Base-by-base conservation (phyloP, 2,329 filamentous ascomycete species). In the Scedosporium boydii region DNA sequence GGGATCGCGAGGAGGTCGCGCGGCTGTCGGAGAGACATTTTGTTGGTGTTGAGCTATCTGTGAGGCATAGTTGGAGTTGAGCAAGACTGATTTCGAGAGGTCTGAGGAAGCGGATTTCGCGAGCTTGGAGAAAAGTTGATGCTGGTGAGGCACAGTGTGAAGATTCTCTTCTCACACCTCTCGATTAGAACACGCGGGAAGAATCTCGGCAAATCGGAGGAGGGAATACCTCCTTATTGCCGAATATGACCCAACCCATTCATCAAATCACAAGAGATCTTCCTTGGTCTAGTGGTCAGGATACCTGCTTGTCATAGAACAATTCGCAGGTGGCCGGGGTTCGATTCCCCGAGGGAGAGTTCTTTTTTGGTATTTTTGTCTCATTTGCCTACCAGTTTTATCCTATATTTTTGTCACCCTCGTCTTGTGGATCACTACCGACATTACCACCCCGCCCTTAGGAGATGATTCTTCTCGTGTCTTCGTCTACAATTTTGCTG, bases 261-360 rank as follows among this genome's bases (percentile, higher is more conserved):
- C 51, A 55, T 23, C 51, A 55, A 55, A 55, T 55, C 51, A 29
- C 12, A 6, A 26, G 7, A 23, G 23, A 55, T 55, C 51, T 55
- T 55, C 51, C 51, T 55, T 55, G 51, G 51, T 55, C 51, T 55
- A 55, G 51, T 55, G 51, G 51, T 55, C 51, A 55, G 51, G 51
- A 55, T 55, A 55, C 51, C 51, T 55, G 51, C 51, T 55, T 55
- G 51, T 55, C 51, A 55, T 53, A 18, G 51, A 55, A 26, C 51
- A 55, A 55, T 18, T 60, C 70, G 69, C 68, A 68, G 69, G 69
- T 70, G 69, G 67, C 69, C 69, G 69, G 69, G 69, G 69, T 70
- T 71, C 69, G 67, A 71, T 71, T 70, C 69, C 71, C 71, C 71
- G 71, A 72, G 60, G 51, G 60, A 58, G 60, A 62, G 60, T 34